Base-by-base conservation (phyloP, 2,329 filamentous ascomycete genomes). In the Leptoxyphium fumago region DNA sequence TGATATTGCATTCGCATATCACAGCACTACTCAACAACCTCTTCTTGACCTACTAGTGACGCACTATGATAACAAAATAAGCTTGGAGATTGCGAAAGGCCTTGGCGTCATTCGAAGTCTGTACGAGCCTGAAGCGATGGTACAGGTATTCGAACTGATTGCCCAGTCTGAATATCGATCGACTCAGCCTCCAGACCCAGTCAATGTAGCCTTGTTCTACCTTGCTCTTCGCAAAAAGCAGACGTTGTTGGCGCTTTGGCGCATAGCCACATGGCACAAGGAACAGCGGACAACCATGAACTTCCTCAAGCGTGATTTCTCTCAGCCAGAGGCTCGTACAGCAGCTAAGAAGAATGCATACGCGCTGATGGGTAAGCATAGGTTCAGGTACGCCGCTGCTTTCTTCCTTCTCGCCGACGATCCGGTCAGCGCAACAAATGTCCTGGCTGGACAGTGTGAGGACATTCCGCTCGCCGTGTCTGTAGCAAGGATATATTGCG, bases 91-190 rank as follows among this genome's bases (percentile, higher is more conserved):
- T 54, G 91, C 89, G 1, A 74, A 82, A 40, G 82, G 93, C 58
- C 85, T 82, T 51, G 91, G 91, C 10, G 73, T 96, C 44, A 95
- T 94, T 58, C 89, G 95, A 79, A 98, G 91, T 89, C 72, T 98
- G 50, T 77, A 78, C 0, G 88, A 95, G 61, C 63, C 72, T 14
- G 75, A 73, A 44, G 79, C 86, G 17, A 68, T 96, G 59, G 85
- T 91, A 60, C 64, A 74, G 0, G 85, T 95, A 57, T 88, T 98
- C 50, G 91, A 98, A 60, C 66, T 78, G n/a, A 76, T 98, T 39
- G 93, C 88, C 28, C 79, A 88, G 38, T 94, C 91, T 50, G 87
- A 96, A 58, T 98, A 96, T 62, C 87, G 85, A 13, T 86, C 84
- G 52, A 80, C 78, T 17, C 86, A 94, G 29, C 75, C 83, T 45